phyloP scores from a whole-genome alignment of 495 filamentous ascomycete genomes.

The Usnea hakonensis region DNA sequence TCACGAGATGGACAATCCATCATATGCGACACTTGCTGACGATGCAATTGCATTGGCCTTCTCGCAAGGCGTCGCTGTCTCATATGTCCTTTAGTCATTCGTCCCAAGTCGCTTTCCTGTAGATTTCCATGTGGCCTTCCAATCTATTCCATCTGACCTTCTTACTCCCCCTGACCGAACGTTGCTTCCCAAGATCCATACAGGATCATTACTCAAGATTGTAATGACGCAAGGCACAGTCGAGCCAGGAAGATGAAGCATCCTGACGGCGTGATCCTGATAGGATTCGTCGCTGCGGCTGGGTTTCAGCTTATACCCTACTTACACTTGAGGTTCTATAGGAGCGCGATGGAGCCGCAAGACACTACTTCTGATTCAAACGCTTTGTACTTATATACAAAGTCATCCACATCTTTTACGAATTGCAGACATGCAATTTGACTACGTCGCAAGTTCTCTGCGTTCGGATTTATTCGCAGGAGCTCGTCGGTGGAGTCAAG shows the following conservation, averaged over 20 bases:
- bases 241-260: background rate
- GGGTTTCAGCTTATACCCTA: background rate
- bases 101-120: background rate
- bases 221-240: background rate
- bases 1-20: background rate
- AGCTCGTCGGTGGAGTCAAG: too few relatives aligned
- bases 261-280: background rate
- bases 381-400: background rate
- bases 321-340: background rate
- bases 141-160: too few relatives aligned
- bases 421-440: background rate
- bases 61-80: too few relatives aligned
- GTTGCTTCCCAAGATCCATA: background rate
- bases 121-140: too few relatives aligned
- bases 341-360: background rate
- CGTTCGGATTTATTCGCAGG: background rate
- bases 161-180: background rate
- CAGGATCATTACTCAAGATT: background rate
- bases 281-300: background rate
- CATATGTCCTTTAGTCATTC: too few relatives aligned
- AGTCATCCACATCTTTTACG: background rate
- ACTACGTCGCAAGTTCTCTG: background rate
- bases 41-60: background rate
- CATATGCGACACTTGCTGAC: background rate
- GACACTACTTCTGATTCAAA: background rate